Conservation (phyloP, 257 asterid species). For the Petunia secreta region DNA sequence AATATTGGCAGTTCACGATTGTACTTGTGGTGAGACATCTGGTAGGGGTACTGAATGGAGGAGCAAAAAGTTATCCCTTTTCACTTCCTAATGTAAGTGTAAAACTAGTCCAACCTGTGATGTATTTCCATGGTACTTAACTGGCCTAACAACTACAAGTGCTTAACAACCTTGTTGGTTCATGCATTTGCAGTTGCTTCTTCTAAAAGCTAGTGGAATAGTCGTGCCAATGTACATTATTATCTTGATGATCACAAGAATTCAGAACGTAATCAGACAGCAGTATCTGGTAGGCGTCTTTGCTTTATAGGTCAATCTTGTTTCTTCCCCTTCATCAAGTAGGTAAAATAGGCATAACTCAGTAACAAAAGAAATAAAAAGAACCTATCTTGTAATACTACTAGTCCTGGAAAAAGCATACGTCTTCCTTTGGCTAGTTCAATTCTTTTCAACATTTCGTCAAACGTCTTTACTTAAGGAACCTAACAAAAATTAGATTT, state of each 20-base stretch:
- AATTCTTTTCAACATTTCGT: too few species aligned
- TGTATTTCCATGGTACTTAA: background rate
- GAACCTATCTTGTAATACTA: too few species aligned
- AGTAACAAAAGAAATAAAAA: too few species aligned
- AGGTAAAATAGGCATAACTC: too few species aligned
- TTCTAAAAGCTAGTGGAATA: conserved; percentile 64
- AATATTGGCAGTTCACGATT: conserved; percentile 48
- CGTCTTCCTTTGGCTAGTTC: too few species aligned
- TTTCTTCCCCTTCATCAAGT: too few species aligned
- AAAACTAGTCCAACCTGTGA: too few species aligned
- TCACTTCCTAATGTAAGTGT: conserved; percentile 66
- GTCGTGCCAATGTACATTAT: conserved; percentile 78
- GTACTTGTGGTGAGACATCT: conserved; percentile 52
- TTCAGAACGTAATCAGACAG: conserved; percentile 41
- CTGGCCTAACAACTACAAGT: background rate
- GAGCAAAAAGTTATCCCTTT: conserved; percentile 59
- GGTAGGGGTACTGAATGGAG: conserved; percentile 50
- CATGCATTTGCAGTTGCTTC: conserved; percentile 50
- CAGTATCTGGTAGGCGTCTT: too few species aligned
- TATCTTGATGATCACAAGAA: conserved; percentile 48
- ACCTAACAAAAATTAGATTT: too few species aligned
- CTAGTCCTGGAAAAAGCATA: too few species aligned
- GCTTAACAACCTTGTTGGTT: background rate
- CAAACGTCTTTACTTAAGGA: too few species aligned
- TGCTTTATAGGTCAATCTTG: too few species aligned